Base-by-base conservation (phyloP, 179 eudicot genomes). In the Amaranthus tricolor region DNA sequence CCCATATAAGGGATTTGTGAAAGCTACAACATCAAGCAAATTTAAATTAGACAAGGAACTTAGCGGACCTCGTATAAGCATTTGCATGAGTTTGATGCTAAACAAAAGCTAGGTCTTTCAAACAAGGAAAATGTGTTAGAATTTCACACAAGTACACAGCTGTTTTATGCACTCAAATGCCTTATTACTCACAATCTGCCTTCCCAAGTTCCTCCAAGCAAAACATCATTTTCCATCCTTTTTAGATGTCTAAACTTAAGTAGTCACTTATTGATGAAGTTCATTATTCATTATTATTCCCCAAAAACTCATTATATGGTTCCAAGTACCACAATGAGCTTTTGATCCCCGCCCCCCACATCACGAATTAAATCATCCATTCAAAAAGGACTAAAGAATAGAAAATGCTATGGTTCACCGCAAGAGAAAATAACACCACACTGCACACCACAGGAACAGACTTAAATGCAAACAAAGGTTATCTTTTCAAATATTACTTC, bases 1-100 rank as follows among this genome's bases (percentile, higher is more conserved):
- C 94, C 89, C 84, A 85, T 80, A 66, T 82, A 89, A 62, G 93
- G 97, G 76, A 92, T 79, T 78, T 92, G 97, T 52, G 94, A 89
- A 20, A 89, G 82, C 96, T 92, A 96, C 91, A 85, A 62, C 7
- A 17, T 50, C 44, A 47, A 13, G 50, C 71, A 57, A 50, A 71
- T 4, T 6, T 49, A 68, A 61, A 53, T 75, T 70, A 74, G 57
- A 60, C 9, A 4, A 4, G 68, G 47, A 31, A 31, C 40, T 31
- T 31, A 31, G 3, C 40, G 40, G 40, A 31, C 40, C 24, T 1
- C 7, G 24, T 24, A 51, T 19, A 61, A 61, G 53, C 45, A 17
- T 31, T 15, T 59, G 17, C 20, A 9, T 6, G 44, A 10, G 17
- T 19, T 19, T 19, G 50, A 0, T 24, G n/a, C 43, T 48, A 56